Conservation (phyloP, 768 basidiomycete species). For the Lactarius quietus region DNA sequence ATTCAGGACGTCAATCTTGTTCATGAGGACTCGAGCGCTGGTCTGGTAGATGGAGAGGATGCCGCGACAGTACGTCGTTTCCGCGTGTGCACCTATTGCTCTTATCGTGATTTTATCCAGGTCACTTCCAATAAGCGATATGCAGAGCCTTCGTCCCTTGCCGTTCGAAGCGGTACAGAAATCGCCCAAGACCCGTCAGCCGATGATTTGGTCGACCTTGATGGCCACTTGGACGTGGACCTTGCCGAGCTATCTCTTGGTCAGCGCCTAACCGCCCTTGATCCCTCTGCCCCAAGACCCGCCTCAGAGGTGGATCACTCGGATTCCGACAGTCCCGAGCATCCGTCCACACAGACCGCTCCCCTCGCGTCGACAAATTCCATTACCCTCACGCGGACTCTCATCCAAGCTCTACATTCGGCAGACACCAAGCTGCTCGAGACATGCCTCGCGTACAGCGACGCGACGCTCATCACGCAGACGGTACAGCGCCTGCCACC, state of each 20-base stretch:
- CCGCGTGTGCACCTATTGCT: neutral
- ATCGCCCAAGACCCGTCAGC: conserved; percentile 53
- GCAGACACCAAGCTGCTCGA: conserved; percentile 85
- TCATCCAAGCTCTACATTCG: conserved; percentile 96
- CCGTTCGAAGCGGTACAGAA: conserved; percentile 63
- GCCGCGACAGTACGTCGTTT: conserved; percentile 9
- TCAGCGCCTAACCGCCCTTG: conserved; percentile 77
- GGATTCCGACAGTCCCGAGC: conserved; percentile 49
- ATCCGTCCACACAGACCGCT: conserved; percentile 23
- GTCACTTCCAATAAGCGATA: conserved; percentile 60
- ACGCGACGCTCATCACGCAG: conserved; percentile 75
- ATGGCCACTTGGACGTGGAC: conserved; percentile 75
- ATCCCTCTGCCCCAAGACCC: conserved; percentile 42
- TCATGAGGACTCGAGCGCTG: conserved; percentile 36
- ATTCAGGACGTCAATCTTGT: conserved; percentile 46
- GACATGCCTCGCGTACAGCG: conserved; percentile 81
- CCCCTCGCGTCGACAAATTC: conserved; percentile 52
- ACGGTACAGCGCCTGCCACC: conserved; percentile 86
- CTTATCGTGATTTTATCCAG: conserved; percentile 30
- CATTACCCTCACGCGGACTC: conserved; percentile 85
- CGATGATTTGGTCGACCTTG: conserved; percentile 52
- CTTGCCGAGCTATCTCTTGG: conserved; percentile 90
- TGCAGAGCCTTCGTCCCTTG: conserved; percentile 55
- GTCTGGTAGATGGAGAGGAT: conserved; percentile 27
- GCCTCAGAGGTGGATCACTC: conserved; percentile 37